phyloP scores from a whole-genome alignment of 257 asterid species.

The Penstemon newberryi region DNA sequence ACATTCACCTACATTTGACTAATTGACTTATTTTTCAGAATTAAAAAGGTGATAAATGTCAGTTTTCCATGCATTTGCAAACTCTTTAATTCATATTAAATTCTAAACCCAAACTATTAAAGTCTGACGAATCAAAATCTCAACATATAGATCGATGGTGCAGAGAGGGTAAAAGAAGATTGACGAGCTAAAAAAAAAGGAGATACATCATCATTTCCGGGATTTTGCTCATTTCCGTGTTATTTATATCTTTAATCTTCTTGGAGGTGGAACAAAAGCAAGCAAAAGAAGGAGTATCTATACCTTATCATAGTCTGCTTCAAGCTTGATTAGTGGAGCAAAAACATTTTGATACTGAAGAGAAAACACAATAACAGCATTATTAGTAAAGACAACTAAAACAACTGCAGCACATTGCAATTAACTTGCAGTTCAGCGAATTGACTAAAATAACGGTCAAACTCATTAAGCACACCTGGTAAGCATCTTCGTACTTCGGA shows the following conservation, averaged over 20 bases:
- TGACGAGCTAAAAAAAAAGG: background rate
- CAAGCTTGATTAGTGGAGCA: conserved; percentile 98
- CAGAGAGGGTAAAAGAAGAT: background rate
- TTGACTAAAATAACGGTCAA: conserved; percentile 15
- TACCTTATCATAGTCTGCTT: conserved; percentile 99
- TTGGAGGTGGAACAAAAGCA: background rate
- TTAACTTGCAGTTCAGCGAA: conserved; percentile 20
- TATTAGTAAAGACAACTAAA: conserved; percentile 25
- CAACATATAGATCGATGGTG: background rate
- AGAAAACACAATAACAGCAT: conserved; percentile 24
- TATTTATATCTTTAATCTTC: background rate
- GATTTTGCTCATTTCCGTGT: background rate
- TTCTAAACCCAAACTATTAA: conserved; percentile 5
- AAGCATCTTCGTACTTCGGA: conserved; percentile 95
- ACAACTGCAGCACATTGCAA: background rate
- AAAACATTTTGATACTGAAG: conserved; percentile 97
- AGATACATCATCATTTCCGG: background rate
- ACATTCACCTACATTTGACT: background rate
- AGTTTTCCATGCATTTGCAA: background rate
- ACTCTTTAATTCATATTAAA: background rate
- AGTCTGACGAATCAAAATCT: conserved; percentile 12
- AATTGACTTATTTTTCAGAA: background rate
- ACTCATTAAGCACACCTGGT: conserved; percentile 64
- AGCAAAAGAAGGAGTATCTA: background rate
- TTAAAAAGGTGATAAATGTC: background rate